Evolutionary conservation across 495 filamentous ascomycete species (phyloP).

Genomic region (Penicillium lagena): DNA sequence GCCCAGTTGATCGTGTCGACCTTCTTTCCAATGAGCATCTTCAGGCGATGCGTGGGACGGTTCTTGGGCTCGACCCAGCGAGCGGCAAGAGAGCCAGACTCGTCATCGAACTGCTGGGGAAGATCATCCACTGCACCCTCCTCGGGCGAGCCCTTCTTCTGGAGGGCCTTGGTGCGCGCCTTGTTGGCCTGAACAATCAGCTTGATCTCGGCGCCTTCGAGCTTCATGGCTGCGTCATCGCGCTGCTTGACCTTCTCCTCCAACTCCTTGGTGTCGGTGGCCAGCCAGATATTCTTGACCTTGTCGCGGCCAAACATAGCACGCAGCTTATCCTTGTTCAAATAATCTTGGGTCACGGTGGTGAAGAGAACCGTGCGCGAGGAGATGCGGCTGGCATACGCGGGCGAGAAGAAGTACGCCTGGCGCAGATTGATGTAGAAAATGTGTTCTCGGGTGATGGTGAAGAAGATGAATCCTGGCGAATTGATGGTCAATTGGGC

Average conservation of each 20-base stretch:
- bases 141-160: constrained; percentile 56
- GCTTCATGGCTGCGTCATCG: constrained; percentile 73
- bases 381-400: constrained; percentile 84
- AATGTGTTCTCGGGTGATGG: constrained; percentile 85
- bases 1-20: constrained; percentile 83
- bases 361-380: constrained; percentile 91
- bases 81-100: constrained; percentile 72
- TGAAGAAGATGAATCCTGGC: constrained; percentile 72
- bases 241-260: constrained; percentile 81
- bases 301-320: constrained; percentile 66
- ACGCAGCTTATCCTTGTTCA: constrained; percentile 66
- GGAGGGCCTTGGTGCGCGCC: constrained; percentile 63
- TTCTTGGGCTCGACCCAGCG: constrained; percentile 75
- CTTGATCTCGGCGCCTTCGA: constrained; percentile 86
- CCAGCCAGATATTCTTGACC: constrained; percentile 84
- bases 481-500: constrained; percentile 1
- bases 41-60: constrained; percentile 79
- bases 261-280: constrained; percentile 70
- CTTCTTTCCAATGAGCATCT: constrained; percentile 79
- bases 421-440: constrained; percentile 95
- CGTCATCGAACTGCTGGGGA: constrained; percentile 48
- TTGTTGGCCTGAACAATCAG: constrained; percentile 79
- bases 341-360: constrained; percentile 70
- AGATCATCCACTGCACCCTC: constrained; percentile 29
- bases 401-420: constrained; percentile 83